phyloP scores from a whole-genome alignment of 306 rosid genomes.

The Astragalus glycyphyllos region DNA sequence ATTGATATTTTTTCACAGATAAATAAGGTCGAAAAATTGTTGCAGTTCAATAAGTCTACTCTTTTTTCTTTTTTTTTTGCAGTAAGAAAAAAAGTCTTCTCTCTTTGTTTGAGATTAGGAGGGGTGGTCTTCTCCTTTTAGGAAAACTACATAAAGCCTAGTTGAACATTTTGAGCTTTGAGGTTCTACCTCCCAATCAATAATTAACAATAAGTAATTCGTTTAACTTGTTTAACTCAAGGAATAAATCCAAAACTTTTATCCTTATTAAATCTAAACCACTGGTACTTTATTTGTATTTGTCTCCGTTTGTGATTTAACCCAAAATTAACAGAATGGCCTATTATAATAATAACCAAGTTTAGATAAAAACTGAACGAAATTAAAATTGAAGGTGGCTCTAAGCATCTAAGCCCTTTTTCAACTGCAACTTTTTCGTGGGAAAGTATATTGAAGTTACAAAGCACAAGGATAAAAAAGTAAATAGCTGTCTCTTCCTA shows the following conservation, averaged over 20 bases:
- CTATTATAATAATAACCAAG: neutral
- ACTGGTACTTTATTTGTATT: neutral
- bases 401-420: neutral
- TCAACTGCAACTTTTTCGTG: neutral
- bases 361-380: neutral
- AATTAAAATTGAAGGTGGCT: neutral
- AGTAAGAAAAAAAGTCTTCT: too few relatives aligned
- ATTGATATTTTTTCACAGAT: neutral
- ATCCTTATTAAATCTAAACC: neutral
- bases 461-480: constrained; percentile 41
- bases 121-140: neutral
- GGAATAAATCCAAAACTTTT: constrained; percentile 16
- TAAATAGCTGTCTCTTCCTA: neutral
- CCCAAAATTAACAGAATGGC: neutral
- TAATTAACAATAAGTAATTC: neutral
- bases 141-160: neutral
- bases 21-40: neutral
- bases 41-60: neutral
- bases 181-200: neutral
- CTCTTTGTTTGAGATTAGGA: too few relatives aligned
- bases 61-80: neutral
- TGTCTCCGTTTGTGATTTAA: neutral
- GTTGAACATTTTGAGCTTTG: constrained; percentile 14
- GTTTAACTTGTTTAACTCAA: neutral
- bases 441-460: neutral